Evolutionary conservation across 2,329 filamentous ascomycete species (phyloP), one percentile per base, ranked within the genome.

Genomic region (Elsinoe australis): DNA sequence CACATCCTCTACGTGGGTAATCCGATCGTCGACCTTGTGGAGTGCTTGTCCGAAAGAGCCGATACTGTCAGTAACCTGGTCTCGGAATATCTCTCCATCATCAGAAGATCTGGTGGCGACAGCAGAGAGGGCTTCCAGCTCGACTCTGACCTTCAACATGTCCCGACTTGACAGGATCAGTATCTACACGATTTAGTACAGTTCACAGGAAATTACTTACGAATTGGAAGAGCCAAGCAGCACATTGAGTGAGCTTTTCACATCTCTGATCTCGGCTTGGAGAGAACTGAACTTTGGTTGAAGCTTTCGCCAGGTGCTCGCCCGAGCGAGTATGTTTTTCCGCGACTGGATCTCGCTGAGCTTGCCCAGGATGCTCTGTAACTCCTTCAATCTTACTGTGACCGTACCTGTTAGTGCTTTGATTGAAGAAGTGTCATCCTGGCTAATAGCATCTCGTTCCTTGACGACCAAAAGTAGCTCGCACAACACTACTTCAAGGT

Each of bases 181-280:
- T 14, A 38, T 8, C 17, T 35, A 22, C 17, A 35, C 10, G n/a
- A 22, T 49, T 15, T 21, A 41, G n/a, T 49, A 47, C 15, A 38
- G 26, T 24, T 3, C 18, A n/a, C n/a, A n/a, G n/a, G n/a, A n/a
- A n/a, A 19, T 36, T 28, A 39, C 58, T 36, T 57, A 60, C 57
- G 56, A 63, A 48, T 59, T 58, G 12, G 56, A 58, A 1, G 59
- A 57, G 1, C 59, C 60, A 12, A 60, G 56, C 44, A 61, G 51
- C 18, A 62, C 55, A 42, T 61, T 63, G 26, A 61, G 36, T 38
- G 53, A 60, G 35, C 54, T 57, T 47, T 61, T 61, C 36, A 62
- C 51, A 1, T 54, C 52, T 8, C 54, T 53, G 32, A 61, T 55
- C 19, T 57, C 57, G 26, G 57, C 55, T 38, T 61, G 61, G 31